Percentiles rank a stretch among this genome's conserved stretches.
Evolutionary conservation across 306 rosid genomes (phyloP).

Genomic region (Abrus precatorius): DNA sequence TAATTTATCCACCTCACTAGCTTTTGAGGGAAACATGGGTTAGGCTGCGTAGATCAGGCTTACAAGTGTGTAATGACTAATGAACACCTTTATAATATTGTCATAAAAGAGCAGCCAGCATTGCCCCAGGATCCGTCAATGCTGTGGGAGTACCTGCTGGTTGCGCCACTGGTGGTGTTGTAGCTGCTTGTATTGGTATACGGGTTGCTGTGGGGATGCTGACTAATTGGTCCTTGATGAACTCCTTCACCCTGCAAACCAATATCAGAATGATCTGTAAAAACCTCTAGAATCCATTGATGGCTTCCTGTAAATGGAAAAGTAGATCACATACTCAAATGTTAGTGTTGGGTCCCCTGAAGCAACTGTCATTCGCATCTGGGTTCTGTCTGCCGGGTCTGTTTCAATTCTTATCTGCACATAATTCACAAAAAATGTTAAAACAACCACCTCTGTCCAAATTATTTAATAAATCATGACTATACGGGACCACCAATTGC

Average conservation of each 20-base stretch:
- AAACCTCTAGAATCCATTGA: conserved; percentile 3
- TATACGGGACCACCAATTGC: not conserved
- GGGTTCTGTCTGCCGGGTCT: conserved; percentile 99
- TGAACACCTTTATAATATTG: conserved; percentile 52
- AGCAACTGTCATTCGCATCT: conserved; percentile 95
- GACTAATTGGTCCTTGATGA: conserved; percentile 87
- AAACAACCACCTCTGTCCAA: conserved; percentile 12
- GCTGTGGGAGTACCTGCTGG: conserved; percentile 61
- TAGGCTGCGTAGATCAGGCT: conserved; percentile 76
- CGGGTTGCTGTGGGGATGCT: conserved; percentile 62
- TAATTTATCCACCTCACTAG: conserved; percentile 53
- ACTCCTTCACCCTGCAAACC: conserved; percentile 89
- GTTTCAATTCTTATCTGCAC: conserved; percentile 91
- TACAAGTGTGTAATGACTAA: conserved; percentile 59
- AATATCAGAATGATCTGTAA: conserved; percentile 41
- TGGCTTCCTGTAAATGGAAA: conserved; percentile 6
- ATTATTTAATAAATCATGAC: conserved; percentile 22
- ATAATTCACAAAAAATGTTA: conserved; percentile 43
- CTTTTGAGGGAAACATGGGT: conserved; percentile 50
- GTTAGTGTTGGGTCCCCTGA: conserved; percentile 95
- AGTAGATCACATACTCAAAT: conserved; percentile 73
- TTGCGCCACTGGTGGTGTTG: conserved; percentile 66
- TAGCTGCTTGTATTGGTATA: conserved; percentile 56
- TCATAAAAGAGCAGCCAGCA: conserved; percentile 95
- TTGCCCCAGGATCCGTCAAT: conserved; percentile 89